These are phyloP conservation scores for Climacium dendroides DNA, from an alignment of 225 moss, liverwort and hornwort species.

Conservation along the genomic window DNA sequence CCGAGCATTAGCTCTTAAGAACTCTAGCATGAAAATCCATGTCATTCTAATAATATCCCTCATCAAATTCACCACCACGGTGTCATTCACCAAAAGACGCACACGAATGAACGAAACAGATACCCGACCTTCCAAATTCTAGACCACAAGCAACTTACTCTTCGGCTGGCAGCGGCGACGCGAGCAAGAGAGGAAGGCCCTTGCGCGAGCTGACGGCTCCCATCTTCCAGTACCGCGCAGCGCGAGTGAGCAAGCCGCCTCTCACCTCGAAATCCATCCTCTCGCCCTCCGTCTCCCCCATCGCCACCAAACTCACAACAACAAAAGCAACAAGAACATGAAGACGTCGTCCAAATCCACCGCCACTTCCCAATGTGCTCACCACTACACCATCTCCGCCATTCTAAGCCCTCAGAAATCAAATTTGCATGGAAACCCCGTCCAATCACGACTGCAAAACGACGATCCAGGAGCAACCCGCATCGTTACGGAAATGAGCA, in stretches of 20 bases:
- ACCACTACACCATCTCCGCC: neutral
- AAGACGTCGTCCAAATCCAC: neutral
- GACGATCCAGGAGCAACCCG: neutral
- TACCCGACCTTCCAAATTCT: neutral
- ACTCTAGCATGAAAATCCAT: neutral
- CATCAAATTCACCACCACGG: neutral
- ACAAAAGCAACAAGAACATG: neutral
- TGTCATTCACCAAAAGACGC: neutral
- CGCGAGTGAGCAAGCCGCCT: slow-evolving; percentile 16
- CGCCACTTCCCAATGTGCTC: neutral
- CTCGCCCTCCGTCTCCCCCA: neutral
- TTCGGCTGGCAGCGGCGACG: slow-evolving; percentile 9
- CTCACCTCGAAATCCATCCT: slow-evolving; percentile 13
- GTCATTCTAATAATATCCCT: neutral
- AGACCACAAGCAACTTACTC: slow-evolving; percentile 5
- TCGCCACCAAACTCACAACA: neutral
- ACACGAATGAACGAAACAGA: neutral
- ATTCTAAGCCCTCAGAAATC: neutral
- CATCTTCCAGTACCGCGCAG: slow-evolving; percentile 27
- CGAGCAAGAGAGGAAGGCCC: slow-evolving; percentile 40
- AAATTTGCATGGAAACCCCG: neutral
- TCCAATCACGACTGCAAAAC: neutral
- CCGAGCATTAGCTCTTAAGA: neutral
- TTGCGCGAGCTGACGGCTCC: slow-evolving; percentile 17
- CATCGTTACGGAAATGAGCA: neutral